These are phyloP conservation scores for Nakazawaea sp. DNA, from an alignment of 805 yeast species.

Conservation along the genomic window DNA sequence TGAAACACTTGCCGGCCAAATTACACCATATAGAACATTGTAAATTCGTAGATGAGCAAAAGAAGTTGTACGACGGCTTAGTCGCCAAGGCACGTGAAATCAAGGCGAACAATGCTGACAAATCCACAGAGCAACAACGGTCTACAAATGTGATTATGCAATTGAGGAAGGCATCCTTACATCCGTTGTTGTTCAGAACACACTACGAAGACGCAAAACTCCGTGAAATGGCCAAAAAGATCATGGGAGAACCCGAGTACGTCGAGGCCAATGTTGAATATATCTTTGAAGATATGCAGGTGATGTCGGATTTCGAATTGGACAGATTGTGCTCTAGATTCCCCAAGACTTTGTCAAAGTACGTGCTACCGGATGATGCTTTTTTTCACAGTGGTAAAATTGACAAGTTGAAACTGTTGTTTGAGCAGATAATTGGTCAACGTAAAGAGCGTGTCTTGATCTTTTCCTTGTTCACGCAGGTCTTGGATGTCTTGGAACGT, in stretches of 20 bases:
- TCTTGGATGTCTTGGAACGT: slow-evolving; percentile 78
- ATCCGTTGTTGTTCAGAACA: slow-evolving; percentile 78
- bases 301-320: slow-evolving; percentile 89
- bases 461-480: slow-evolving; percentile 90
- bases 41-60: slow-evolving; percentile 50
- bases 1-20: slow-evolving; percentile 82
- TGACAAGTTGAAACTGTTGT: slow-evolving; percentile 41
- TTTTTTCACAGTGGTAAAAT: slow-evolving; percentile 73
- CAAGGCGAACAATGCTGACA: slow-evolving; percentile 13
- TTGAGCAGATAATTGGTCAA: slow-evolving; percentile 47
- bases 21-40: slow-evolving; percentile 59
- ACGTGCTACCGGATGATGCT: slow-evolving; percentile 43
- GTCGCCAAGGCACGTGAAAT: slow-evolving; percentile 36
- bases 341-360: slow-evolving; percentile 54
- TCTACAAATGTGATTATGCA: slow-evolving; percentile 77
- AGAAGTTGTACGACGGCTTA: slow-evolving; percentile 53
- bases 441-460: slow-evolving; percentile 68
- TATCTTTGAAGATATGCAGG: slow-evolving; percentile 90
- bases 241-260: slow-evolving; percentile 78
- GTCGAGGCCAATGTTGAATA: slow-evolving; percentile 65
- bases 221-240: slow-evolving; percentile 63
- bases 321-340: slow-evolving; percentile 67
- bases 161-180: slow-evolving; percentile 86
- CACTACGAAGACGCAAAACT: slow-evolving; percentile 51
- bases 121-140: slow-evolving; percentile 23